Evolutionary conservation across 768 basidiomycete genomes (phyloP).

Genomic region (Porpolomopsis calyptriformis): DNA sequence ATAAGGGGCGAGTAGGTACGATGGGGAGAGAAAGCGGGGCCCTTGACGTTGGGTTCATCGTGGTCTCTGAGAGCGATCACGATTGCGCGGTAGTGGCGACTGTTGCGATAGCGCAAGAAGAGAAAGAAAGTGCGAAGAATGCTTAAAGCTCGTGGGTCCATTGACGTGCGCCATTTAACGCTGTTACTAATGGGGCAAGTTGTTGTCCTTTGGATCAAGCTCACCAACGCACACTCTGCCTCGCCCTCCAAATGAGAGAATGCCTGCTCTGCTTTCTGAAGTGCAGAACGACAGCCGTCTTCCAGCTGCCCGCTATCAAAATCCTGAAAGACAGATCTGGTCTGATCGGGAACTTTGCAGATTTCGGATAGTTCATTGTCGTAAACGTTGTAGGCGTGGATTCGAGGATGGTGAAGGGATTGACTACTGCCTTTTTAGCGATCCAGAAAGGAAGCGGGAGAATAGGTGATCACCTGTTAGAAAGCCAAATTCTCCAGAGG

Average conservation of each 20-base stretch:
- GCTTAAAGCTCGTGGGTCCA: constrained; percentile 23
- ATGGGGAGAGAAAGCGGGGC: not conserved
- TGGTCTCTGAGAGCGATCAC: constrained; percentile 13
- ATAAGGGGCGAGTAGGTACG: constrained; percentile 7
- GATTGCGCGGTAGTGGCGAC: constrained; percentile 33
- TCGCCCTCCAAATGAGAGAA: constrained; percentile 34
- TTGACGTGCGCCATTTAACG: constrained; percentile 19
- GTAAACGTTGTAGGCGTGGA: constrained; percentile 46
- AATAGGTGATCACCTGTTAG: constrained; percentile 30
- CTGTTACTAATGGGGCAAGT: constrained; percentile 10
- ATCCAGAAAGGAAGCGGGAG: no score
- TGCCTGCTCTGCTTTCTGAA: constrained; percentile 32
- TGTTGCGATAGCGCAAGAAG: constrained; percentile 51
- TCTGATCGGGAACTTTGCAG: constrained; percentile 23
- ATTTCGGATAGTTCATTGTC: constrained; percentile 40
- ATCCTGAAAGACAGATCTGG: constrained; percentile 33
- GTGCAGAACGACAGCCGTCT: constrained; percentile 24
- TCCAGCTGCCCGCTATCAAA: constrained; percentile 25
- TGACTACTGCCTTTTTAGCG: constrained; percentile 13
- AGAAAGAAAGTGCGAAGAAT: constrained; percentile 40
- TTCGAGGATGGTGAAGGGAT: constrained; percentile 25
- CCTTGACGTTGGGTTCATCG: not conserved
- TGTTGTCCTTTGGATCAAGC: constrained; percentile 25
- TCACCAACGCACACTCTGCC: constrained; percentile 28
- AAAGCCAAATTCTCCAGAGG: constrained; percentile 41